A percentile compares a stretch with the other conserved stretches of the same genome.
Evolutionary conservation across 2,329 filamentous ascomycete genomes (phyloP).

Genomic region (Xylaria sp.): DNA sequence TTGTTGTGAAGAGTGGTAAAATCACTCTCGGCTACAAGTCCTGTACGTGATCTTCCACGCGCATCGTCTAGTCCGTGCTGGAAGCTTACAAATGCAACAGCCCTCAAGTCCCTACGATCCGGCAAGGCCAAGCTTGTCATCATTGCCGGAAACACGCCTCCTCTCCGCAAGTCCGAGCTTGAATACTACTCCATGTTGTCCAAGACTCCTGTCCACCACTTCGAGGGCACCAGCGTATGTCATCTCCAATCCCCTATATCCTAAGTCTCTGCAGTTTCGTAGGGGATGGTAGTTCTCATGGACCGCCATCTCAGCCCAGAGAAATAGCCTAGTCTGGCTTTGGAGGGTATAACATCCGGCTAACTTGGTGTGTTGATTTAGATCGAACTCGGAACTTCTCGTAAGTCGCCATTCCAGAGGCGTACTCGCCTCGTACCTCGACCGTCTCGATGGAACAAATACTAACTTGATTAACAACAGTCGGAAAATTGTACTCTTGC

Average conservation of each 20-base stretch:
- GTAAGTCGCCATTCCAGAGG: constrained; percentile 21
- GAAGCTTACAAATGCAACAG: constrained; percentile 22
- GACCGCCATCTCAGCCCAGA: constrained; percentile 64
- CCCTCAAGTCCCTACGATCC: constrained; percentile 85
- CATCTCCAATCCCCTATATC: not conserved
- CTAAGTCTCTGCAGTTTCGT: constrained; percentile 12
- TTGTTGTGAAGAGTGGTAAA: constrained; percentile 54
- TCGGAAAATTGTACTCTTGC: constrained; percentile 98
- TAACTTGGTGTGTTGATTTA: constrained; percentile 52
- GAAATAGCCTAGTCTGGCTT: constrained; percentile 87
- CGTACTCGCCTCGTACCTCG: not conserved
- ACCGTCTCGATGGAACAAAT: not conserved
- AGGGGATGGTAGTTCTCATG: constrained; percentile 16
- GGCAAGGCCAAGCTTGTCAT: constrained; percentile 99
- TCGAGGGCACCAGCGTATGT: constrained; percentile 98
- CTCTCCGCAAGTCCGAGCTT: constrained; percentile 96
- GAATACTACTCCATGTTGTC: constrained; percentile 85
- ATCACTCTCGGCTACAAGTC: constrained; percentile 92
- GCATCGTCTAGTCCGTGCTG: not conserved
- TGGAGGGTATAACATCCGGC: constrained; percentile 82
- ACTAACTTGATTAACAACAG: constrained; percentile 52
- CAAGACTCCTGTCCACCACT: constrained; percentile 97
- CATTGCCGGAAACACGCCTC: constrained; percentile 94
- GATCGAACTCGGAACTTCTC: constrained; percentile 89
- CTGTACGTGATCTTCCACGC: constrained; percentile 44